Conservation (phyloP, 2,329 filamentous ascomycete genomes). For the Pseudopithomyces chartarum region DNA sequence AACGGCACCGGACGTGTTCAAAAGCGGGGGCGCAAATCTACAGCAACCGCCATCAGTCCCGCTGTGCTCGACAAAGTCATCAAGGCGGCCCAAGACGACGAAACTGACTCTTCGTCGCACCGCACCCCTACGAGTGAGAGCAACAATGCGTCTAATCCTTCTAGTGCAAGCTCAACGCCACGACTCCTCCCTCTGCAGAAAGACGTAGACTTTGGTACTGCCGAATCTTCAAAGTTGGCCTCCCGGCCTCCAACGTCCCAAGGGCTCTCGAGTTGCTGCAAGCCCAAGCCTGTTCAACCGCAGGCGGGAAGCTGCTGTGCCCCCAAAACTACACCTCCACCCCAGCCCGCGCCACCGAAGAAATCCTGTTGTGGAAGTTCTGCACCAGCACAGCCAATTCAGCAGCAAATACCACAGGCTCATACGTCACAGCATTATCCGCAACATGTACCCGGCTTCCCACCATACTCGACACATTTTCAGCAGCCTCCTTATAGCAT, state of each 20-base stretch:
- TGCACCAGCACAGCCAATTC: constrained; percentile 9
- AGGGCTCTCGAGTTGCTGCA: constrained; percentile 36
- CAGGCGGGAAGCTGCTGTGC: constrained; percentile 36
- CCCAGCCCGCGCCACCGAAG: constrained; percentile 20
- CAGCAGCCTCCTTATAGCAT: constrained; percentile 25
- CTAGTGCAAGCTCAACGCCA: constrained; percentile 46
- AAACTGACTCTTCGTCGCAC: constrained; percentile 39
- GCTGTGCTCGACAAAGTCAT: constrained; percentile 41
- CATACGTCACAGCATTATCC: constrained; percentile 10
- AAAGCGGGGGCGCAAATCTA: constrained; percentile 38
- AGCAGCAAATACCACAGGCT: constrained; percentile 16
- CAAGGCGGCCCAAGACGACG: constrained; percentile 35
- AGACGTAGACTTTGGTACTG: constrained; percentile 14
- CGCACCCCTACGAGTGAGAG: constrained; percentile 41
- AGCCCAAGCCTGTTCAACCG: constrained; percentile 30
- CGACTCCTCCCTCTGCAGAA: constrained; percentile 34
- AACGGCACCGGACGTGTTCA: constrained; percentile 36
- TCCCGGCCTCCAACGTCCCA: constrained; percentile 13
- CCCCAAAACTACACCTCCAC: constrained; percentile 24
- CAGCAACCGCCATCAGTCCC: constrained; percentile 27
- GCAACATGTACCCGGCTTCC: constrained; percentile 22
- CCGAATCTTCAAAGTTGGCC: neutral
- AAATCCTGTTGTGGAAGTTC: constrained; percentile 42
- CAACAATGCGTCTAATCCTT: constrained; percentile 38
- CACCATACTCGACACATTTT: constrained; percentile 27